A percentile compares a stretch with the other conserved stretches of the same genome.
phyloP scores from a whole-genome alignment of 139 green algal species.

The Picochlorum sp. region DNA sequence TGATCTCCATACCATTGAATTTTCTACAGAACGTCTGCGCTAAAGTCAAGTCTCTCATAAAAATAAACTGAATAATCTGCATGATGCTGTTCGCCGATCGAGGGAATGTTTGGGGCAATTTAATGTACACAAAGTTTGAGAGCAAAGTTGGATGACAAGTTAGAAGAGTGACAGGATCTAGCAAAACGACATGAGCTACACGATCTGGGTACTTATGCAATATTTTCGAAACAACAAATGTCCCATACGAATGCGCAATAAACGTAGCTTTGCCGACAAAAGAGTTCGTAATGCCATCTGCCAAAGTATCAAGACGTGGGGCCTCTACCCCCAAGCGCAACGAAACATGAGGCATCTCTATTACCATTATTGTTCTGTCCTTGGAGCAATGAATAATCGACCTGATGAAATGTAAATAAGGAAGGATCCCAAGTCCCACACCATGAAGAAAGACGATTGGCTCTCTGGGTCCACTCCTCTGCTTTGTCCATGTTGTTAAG shows the following conservation, averaged over 20 bases:
- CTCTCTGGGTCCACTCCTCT: too few species aligned
- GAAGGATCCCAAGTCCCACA: conserved; percentile 33
- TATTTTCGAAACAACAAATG: conserved; percentile 30
- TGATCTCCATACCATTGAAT: conserved; percentile 34
- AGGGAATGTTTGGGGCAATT: neutral
- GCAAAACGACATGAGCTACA: conserved; percentile 17
- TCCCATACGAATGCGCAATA: conserved; percentile 38
- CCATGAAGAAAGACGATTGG: conserved; percentile 45
- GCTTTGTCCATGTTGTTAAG: too few species aligned
- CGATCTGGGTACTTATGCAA: conserved; percentile 18
- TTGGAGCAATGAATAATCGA: conserved; percentile 10
- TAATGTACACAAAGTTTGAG: conserved; percentile 37
- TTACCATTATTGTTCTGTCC: conserved; percentile 8
- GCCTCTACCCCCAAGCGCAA: conserved; percentile 24
- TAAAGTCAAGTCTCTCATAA: conserved; percentile 34
- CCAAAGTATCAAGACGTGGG: conserved; percentile 18
- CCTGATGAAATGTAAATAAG: conserved; percentile 28
- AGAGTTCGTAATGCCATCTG: conserved; percentile 7
- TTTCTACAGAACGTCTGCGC: conserved; percentile 44
- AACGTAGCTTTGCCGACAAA: conserved; percentile 20
- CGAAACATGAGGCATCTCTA: conserved; percentile 29
- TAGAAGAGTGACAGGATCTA: conserved; percentile 42
- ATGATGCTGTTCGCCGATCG: neutral
- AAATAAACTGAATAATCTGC: conserved; percentile 26
- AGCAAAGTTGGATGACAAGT: conserved; percentile 43